Conservation (phyloP, 2,329 filamentous ascomycete genomes). For the Cladobotryum mycophilum region DNA sequence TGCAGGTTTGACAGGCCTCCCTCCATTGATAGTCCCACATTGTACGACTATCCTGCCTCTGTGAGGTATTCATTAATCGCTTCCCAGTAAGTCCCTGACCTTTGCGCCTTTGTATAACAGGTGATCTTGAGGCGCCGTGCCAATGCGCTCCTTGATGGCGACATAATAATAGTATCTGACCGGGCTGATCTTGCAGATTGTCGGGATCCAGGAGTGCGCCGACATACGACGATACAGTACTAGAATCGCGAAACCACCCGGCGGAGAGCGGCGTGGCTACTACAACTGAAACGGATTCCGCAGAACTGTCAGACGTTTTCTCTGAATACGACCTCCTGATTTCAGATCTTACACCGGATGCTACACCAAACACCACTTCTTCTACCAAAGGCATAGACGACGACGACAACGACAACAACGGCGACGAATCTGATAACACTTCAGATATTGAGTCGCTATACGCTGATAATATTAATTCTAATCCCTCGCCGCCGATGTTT, state of each 20-base stretch:
- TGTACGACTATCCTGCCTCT: conserved; percentile 50
- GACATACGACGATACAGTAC: too few species aligned
- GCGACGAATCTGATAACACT: conserved; percentile 23
- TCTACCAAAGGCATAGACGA: conserved; percentile 22
- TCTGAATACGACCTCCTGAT: conserved; percentile 40
- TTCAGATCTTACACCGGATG: conserved; percentile 27
- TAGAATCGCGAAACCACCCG: conserved; percentile 6
- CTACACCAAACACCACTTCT: conserved; percentile 20
- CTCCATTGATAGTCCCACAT: conserved; percentile 54
- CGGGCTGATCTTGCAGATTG: too few species aligned
- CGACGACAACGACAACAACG: conserved; percentile 22
- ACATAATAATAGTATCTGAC: conserved; percentile 6
- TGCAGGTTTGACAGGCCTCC: conserved; percentile 48
- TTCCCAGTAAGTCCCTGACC: conserved; percentile 22
- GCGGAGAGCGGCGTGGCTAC: conserved; percentile 1
- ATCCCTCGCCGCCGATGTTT: conserved; percentile 42
- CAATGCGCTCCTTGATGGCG: neutral
- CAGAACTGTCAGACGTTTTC: conserved; percentile 34
- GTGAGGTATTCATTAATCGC: conserved; percentile 15
- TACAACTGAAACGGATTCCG: conserved; percentile 22
- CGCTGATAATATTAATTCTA: conserved; percentile 33
- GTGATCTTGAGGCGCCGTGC: too few species aligned
- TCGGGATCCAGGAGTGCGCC: too few species aligned
- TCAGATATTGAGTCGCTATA: conserved; percentile 17
- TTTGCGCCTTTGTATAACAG: neutral